phyloP scores from a whole-genome alignment of 2,329 filamentous ascomycete genomes.

The Aspergillaceae sp. region DNA sequence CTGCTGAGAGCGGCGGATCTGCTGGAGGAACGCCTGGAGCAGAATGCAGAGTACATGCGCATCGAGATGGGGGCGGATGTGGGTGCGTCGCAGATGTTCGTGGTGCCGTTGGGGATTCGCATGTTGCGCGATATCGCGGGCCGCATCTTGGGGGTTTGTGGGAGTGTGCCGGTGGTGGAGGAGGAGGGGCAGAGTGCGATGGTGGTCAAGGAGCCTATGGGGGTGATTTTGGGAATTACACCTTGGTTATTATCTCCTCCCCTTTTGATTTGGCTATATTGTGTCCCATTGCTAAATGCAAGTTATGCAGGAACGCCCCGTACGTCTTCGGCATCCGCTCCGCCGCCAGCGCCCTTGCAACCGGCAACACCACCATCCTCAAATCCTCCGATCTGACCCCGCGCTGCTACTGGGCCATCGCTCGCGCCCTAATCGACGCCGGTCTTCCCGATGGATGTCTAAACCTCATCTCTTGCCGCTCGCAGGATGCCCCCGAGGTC shows the following conservation, averaged over 20 bases:
- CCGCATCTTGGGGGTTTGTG: constrained; percentile 38
- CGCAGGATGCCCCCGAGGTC: constrained; percentile 55
- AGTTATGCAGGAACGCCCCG: constrained; percentile 43
- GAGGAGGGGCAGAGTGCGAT: constrained; percentile 52
- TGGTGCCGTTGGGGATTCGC: constrained; percentile 22
- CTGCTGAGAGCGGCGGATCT: constrained; percentile 61
- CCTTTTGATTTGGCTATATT: background rate
- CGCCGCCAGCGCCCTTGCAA: constrained; percentile 55
- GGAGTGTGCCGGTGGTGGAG: constrained; percentile 41
- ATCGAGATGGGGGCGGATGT: constrained; percentile 46
- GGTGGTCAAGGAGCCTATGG: constrained; percentile 64
- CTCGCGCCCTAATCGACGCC: constrained; percentile 56
- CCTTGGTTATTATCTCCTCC: constrained; percentile 54
- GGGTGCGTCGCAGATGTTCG: constrained; percentile 21
- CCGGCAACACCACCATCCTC: constrained; percentile 64
- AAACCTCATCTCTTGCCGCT: constrained; percentile 59
- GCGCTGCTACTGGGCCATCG: constrained; percentile 53
- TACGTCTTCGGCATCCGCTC: constrained; percentile 42
- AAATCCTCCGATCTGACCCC: constrained; percentile 63
- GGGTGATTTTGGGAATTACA: constrained; percentile 67
- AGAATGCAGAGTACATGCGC: constrained; percentile 51
- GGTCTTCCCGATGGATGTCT: constrained; percentile 65
- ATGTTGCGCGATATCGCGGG: constrained; percentile 45
- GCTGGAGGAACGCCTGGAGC: constrained; percentile 33
- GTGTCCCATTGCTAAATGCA: background rate